Evolutionary conservation across 305 asterid species (phyloP).

Genomic region (Rubia occidens): DNA sequence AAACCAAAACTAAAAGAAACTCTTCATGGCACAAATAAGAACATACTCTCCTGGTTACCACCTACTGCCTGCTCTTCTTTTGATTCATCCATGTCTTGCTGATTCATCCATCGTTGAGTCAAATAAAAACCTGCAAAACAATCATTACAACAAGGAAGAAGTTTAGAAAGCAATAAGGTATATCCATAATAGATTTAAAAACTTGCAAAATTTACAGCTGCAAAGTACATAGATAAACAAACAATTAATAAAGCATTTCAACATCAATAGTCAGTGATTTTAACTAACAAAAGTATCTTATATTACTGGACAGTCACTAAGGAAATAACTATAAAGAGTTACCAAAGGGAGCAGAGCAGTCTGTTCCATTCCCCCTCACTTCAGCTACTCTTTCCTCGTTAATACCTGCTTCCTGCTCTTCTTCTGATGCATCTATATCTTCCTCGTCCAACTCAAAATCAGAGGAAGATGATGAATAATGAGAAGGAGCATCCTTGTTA

Average conservation of each 20-base stretch:
- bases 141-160: slow-evolving; percentile 13
- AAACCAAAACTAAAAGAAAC: no score
- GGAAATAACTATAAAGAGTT: background rate
- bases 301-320: background rate
- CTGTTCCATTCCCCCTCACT: slow-evolving; percentile 31
- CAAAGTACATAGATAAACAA: no score
- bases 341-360: slow-evolving; percentile 16
- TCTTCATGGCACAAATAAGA: no score
- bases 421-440: slow-evolving; percentile 45
- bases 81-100: no score
- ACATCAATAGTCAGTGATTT: no score
- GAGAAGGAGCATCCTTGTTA: slow-evolving; percentile 65
- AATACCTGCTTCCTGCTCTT: background rate
- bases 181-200: background rate
- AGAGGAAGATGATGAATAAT: slow-evolving; percentile 58
- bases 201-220: background rate
- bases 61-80: no score
- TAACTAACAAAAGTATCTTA: background rate
- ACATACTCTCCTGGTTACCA: no score
- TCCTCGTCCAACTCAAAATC: slow-evolving; percentile 61
- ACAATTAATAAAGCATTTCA: no score
- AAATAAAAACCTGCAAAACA: slow-evolving; percentile 30
- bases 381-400: slow-evolving; percentile 8
- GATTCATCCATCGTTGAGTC: slow-evolving; percentile 49
- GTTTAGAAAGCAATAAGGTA: background rate